Percentiles rank a stretch among this genome's conserved stretches.
These are phyloP conservation scores for Oryza longistaminata DNA, from an alignment of 176 grass and related monocot species.

Conservation along the genomic window DNA sequence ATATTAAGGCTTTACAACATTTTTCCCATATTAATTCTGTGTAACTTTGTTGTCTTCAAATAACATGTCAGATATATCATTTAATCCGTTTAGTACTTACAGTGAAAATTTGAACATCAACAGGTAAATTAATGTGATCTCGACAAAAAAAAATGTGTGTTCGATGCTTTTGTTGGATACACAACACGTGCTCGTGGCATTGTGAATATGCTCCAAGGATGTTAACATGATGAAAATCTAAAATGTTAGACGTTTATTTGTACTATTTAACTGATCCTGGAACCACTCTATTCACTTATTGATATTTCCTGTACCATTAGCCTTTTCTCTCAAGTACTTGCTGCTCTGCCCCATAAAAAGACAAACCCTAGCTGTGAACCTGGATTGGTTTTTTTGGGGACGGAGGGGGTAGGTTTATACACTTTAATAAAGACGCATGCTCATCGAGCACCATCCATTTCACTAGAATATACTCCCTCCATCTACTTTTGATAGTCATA, in stretches of 20 bases:
- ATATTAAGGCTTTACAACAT: neutral
- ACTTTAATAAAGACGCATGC: slow-evolving; percentile 17
- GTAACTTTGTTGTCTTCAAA: neutral
- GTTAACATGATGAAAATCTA: neutral
- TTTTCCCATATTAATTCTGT: neutral
- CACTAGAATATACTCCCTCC: neutral
- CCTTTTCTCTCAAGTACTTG: slow-evolving; percentile 8
- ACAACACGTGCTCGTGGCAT: neutral
- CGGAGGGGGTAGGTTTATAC: neutral
- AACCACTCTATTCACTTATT: neutral
- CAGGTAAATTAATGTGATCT: neutral
- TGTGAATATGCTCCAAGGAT: neutral
- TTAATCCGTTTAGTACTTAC: neutral
- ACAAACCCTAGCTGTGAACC: too few relatives aligned
- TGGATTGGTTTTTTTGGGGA: too few relatives aligned
- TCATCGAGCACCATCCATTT: slow-evolving; percentile 20
- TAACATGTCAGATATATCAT: neutral
- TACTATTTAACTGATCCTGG: neutral
- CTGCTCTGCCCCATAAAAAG: too few relatives aligned
- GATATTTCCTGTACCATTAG: too few relatives aligned
- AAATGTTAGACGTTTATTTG: neutral
- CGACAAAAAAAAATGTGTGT: neutral
- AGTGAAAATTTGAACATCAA: neutral
- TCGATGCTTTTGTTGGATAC: neutral
- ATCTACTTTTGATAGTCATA: too few relatives aligned